Evolutionary conservation across 2,329 filamentous ascomycete species (phyloP), one percentile per base, ranked within the genome.

Genomic region (Hortaea werneckii): DNA sequence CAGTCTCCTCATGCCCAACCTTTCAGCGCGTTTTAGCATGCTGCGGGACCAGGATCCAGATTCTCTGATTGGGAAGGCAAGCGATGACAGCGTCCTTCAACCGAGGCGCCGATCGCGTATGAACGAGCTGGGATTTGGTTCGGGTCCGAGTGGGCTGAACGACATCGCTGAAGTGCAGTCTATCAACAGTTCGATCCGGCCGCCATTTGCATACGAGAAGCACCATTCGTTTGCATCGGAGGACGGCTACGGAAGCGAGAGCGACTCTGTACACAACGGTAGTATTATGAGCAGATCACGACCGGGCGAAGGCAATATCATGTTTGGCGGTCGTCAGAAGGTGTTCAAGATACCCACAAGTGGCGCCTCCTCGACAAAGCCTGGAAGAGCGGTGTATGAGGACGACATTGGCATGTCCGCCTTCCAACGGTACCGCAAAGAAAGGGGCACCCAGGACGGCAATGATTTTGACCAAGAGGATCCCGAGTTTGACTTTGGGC

Each of bases 1-100:
- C 3, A 96, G 92, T 72, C 71, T 98, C 48, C 74, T 98, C 51
- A 94, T 98, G 90, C 89, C 87, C 0, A 90, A 89, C 37, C 75
- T 98, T 4, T 96, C 90, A 0, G 87, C 89, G 9, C 82, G 92
- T 5, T 98, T 98, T 65, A 96, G 90, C 56, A 96, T 96, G 90
- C 72, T 96, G 29, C 76, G 87, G 58, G 90, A 95, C 65, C 90
- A 95, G 64, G 88, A 95, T 58, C 90, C 90, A 1, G 83, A 73
- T 51, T 90, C 87, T 1, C 85, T 88, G 63, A 76, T 95, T 29
- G 90, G 90, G 47, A 95, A 96, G 66, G 90, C 90, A 11, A 92
- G 85, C 65, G 90, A 96, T 61, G 90, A 95, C 65, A 95, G 89
- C 55, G 89, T 96, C 3, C 69, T 96, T 13, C 85, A 80, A 52